These are phyloP conservation scores for Pichia occidentalis DNA, from an alignment of 805 yeast genomes.

Conservation along the genomic window DNA sequence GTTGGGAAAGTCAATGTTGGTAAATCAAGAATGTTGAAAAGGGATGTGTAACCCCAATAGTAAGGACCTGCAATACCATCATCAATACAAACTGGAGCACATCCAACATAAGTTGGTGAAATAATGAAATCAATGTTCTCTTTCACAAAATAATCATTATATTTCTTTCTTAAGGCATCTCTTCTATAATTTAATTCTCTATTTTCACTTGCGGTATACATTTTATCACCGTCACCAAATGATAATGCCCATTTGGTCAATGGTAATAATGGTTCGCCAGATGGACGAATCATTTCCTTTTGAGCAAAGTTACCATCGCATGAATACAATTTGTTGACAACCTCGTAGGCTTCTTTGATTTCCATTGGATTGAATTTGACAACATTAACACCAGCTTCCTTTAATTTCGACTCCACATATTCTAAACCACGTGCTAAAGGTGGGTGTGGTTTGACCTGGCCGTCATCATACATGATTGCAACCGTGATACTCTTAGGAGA, in stretches of 20 bases:
- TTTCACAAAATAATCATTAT: conserved; percentile 44
- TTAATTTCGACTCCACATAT: conserved; percentile 45
- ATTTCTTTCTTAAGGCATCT: conserved; percentile 53
- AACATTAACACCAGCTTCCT: conserved; percentile 52
- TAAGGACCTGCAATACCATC: conserved; percentile 38
- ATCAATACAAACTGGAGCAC: conserved; percentile 61
- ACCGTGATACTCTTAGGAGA: conserved; percentile 43
- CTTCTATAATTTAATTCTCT: conserved; percentile 49
- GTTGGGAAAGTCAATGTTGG: conserved; percentile 64
- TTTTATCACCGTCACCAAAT: conserved; percentile 51
- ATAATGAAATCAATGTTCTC: conserved; percentile 59
- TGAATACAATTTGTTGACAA: conserved; percentile 49
- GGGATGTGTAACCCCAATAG: conserved; percentile 77
- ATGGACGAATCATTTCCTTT: conserved; percentile 41
- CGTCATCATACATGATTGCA: conserved; percentile 60
- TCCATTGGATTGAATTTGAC: conserved; percentile 52
- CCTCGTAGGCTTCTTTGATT: conserved; percentile 51
- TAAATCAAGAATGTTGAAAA: conserved; percentile 65
- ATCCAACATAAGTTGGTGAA: conserved; percentile 62
- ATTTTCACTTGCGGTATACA: conserved; percentile 43
- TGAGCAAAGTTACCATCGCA: conserved; percentile 65
- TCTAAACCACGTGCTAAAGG: conserved; percentile 55
- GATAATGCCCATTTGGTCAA: conserved; percentile 57
- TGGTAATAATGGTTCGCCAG: conserved; percentile 66
- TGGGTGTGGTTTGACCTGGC: conserved; percentile 59